Evolutionary conservation across 2,329 filamentous ascomycete genomes (phyloP), one percentile per base, ranked within the genome.

Genomic region (Stromatinia cepivora): DNA sequence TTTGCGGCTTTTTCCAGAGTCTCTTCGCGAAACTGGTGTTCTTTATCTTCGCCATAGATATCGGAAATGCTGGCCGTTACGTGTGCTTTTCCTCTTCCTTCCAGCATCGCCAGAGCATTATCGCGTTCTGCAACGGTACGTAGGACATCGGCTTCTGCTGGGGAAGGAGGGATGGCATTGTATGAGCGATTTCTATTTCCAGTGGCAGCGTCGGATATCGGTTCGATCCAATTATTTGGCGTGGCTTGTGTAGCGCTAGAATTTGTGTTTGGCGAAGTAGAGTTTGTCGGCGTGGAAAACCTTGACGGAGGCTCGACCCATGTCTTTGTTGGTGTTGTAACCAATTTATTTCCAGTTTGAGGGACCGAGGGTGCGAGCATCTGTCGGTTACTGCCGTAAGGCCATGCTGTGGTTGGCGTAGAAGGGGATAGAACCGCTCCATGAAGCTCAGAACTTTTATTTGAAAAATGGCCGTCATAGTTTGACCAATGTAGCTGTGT

Each of bases 71-170:
- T 52, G 9, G 8, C 31, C 20, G 31, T 52, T 7, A 9, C 22
- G 4, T 64, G 13, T 6, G 11, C 13, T 8, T 28, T 25, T 15
- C 28, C 15, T 4, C 61, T 36, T 0, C 61, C 61, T 9, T 64
- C 61, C 0, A 64, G 45, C 8, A 64, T 25, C 5, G 61, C 61
- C 13, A 64, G 52, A 5, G 61, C 13, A 20, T 64, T 64, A n/a
- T 64, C 61, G 8, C 61, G 31, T 28, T 64, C 61, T 15, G 61
- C 61, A 10, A 64, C 61, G 6, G 61, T 64, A n/a, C 61, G 61
- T 3, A 64, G 31, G 8, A 11, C 13, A 39, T 64, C 46, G 3
- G 46, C 61, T 39, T 64, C 31, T 20, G 11, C 9, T 1, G 20
- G 8, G 7, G 46, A 52, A 20, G 34, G 61, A 0, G 15, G 20